Evolutionary conservation across 1,139 yeast species (phyloP).

Genomic region (Sugiyamaella xylanicola): DNA sequence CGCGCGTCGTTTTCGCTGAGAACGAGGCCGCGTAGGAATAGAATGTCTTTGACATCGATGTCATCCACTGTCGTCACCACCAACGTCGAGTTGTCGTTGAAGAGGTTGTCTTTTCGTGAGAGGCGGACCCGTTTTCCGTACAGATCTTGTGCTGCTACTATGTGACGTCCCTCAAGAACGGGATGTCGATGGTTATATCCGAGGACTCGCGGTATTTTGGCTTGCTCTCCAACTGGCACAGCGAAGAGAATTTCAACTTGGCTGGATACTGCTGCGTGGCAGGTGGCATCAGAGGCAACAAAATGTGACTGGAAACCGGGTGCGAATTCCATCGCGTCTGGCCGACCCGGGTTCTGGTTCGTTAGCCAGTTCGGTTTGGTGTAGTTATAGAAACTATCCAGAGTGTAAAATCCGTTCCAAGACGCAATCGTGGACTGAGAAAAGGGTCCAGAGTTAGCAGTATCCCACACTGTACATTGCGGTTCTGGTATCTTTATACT

Average conservation of each 20-base stretch:
- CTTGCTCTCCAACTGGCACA: constrained; percentile 2
- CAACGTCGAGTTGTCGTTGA: constrained; percentile 5
- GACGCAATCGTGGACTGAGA: constrained; percentile 39
- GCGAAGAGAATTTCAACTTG: constrained; percentile 19
- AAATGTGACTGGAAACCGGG: constrained; percentile 27
- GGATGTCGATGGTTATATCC: constrained; percentile 6
- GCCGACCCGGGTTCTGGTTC: constrained; percentile 16
- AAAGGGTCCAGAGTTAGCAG: constrained; percentile 9
- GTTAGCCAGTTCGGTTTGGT: constrained; percentile 32
- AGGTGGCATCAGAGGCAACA: constrained; percentile 10
- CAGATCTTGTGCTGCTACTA: constrained; percentile 4
- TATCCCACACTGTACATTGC: constrained; percentile 18
- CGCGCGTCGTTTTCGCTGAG: constrained; percentile 13
- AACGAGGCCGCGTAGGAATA: neutral
- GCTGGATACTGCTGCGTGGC: constrained; percentile 2
- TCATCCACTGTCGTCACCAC: constrained; percentile 14
- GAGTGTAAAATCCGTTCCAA: constrained; percentile 41
- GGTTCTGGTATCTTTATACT: neutral
- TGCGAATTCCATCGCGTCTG: constrained; percentile 23
- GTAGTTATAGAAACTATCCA: constrained; percentile 37
- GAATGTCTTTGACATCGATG: constrained; percentile 13
- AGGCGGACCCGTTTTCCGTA: constrained; percentile 19
- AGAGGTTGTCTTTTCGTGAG: constrained; percentile 13
- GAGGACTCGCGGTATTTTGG: neutral
- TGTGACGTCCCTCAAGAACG: neutral